phyloP scores from a whole-genome alignment of 768 basidiomycete species.

The Tubosaeta brunneosetosa region DNA sequence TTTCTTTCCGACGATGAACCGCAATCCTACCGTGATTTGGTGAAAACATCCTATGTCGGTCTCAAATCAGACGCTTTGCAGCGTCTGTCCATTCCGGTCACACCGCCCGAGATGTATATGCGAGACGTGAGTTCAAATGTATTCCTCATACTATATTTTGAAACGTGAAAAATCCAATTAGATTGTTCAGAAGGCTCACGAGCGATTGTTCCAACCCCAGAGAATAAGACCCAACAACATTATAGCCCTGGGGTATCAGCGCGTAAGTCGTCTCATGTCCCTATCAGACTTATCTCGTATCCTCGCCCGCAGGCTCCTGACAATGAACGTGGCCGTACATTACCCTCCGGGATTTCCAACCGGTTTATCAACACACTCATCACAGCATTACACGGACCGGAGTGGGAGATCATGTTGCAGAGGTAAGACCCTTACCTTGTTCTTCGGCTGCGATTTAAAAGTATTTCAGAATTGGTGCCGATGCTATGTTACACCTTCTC shows the following conservation, averaged over 20 bases:
- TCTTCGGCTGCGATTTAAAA: neutral
- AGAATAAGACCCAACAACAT: slow-evolving; percentile 47
- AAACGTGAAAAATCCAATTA: slow-evolving; percentile 19
- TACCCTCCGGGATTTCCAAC: slow-evolving; percentile 47
- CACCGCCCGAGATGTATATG: slow-evolving; percentile 46
- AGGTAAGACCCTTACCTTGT: slow-evolving; percentile 38
- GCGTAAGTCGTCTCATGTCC: slow-evolving; percentile 34
- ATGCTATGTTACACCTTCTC: slow-evolving; percentile 74
- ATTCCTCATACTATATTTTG: neutral
- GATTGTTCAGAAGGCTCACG: slow-evolving; percentile 62
- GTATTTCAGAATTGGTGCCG: slow-evolving; percentile 62
- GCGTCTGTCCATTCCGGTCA: slow-evolving; percentile 24
- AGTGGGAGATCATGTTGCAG: slow-evolving; percentile 63
- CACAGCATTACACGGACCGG: slow-evolving; percentile 55
- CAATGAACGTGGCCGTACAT: slow-evolving; percentile 36
- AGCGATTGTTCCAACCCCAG: slow-evolving; percentile 41
- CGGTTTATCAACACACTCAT: slow-evolving; percentile 72
- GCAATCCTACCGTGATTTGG: slow-evolving; percentile 30
- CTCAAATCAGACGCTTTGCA: slow-evolving; percentile 22
- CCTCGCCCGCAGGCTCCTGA: slow-evolving; percentile 16
- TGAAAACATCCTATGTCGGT: slow-evolving; percentile 48
- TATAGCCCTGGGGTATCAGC: slow-evolving; percentile 61
- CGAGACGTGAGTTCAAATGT: slow-evolving; percentile 41
- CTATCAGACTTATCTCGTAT: neutral
- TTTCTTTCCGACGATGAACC: slow-evolving; percentile 21